A percentile compares a stretch with the other conserved stretches of the same genome.
Evolutionary conservation across 116 monocot genomes (phyloP).

Genomic region (Iris pallida): DNA sequence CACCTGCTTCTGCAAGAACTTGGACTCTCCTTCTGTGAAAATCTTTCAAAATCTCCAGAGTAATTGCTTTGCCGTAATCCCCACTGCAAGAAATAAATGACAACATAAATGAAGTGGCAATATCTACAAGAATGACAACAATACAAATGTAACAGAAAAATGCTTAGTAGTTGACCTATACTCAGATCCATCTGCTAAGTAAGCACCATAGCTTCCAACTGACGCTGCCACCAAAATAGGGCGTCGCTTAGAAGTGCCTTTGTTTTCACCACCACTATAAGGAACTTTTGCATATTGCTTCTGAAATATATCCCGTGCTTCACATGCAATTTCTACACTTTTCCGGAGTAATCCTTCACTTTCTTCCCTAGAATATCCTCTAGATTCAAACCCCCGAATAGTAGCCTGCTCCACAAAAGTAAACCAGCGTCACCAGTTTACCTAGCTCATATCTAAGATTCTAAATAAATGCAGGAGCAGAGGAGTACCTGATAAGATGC

Average conservation of each 20-base stretch:
- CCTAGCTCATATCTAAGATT: neutral
- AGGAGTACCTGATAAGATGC: conserved; percentile 51
- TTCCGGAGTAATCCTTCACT: conserved; percentile 57
- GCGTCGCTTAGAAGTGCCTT: conserved; percentile 3
- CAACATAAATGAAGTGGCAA: neutral
- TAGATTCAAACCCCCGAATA: conserved; percentile 65
- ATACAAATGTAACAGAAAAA: neutral
- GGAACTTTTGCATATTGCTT: conserved; percentile 10
- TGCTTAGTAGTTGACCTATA: conserved; percentile 34
- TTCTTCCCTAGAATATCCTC: conserved; percentile 50
- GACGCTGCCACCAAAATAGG: conserved; percentile 64
- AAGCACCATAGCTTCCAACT: conserved; percentile 76
- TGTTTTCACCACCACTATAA: neutral
- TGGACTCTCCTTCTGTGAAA: conserved; percentile 81
- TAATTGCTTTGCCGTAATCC: conserved; percentile 67
- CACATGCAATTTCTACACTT: conserved; percentile 69
- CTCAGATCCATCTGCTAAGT: conserved; percentile 72
- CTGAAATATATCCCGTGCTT: conserved; percentile 59
- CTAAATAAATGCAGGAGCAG: neutral
- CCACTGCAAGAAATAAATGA: conserved; percentile 43
- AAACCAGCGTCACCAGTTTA: neutral
- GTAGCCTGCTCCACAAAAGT: conserved; percentile 49
- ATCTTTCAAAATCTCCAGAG: conserved; percentile 56
- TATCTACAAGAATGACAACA: neutral
- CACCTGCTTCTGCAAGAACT: conserved; percentile 76